These are phyloP conservation scores for Trichoderma parareesei DNA, from an alignment of 495 filamentous ascomycete species.

Conservation along the genomic window DNA sequence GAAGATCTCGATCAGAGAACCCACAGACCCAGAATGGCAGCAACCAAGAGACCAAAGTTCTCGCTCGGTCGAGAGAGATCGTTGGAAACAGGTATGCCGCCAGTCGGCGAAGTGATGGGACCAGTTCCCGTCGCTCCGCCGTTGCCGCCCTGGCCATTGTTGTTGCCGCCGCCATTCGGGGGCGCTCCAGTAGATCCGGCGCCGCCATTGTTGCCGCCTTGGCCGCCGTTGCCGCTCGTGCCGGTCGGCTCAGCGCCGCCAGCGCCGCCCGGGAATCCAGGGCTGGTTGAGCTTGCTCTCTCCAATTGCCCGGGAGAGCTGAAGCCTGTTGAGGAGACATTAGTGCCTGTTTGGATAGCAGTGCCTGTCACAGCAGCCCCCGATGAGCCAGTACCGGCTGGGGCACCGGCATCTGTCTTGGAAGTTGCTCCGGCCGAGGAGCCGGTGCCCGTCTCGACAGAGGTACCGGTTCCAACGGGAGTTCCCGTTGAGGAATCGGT, in stretches of 20 bases:
- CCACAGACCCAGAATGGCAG: neutral
- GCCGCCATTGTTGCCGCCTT: neutral
- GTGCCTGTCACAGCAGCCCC: neutral
- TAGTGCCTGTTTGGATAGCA: neutral
- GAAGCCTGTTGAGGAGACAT: neutral
- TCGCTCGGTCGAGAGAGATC: neutral
- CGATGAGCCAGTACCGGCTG: neutral
- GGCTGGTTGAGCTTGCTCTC: slow-evolving; percentile 1
- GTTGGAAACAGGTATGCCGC: neutral
- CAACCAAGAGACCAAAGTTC: neutral
- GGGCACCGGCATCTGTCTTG: neutral
- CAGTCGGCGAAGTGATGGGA: neutral
- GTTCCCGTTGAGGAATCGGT: neutral
- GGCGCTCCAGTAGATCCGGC: neutral
- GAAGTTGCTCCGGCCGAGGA: neutral
- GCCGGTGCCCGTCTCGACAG: neutral
- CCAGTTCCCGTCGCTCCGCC: neutral
- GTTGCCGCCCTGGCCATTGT: neutral
- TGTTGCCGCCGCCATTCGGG: neutral
- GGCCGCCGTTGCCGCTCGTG: neutral
- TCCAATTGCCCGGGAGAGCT: neutral
- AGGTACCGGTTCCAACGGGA: neutral
- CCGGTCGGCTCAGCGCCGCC: neutral
- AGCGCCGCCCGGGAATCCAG: neutral
- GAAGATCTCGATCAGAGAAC: neutral